phyloP scores from a whole-genome alignment of 805 yeast species.

The Candida qinlingensis region DNA sequence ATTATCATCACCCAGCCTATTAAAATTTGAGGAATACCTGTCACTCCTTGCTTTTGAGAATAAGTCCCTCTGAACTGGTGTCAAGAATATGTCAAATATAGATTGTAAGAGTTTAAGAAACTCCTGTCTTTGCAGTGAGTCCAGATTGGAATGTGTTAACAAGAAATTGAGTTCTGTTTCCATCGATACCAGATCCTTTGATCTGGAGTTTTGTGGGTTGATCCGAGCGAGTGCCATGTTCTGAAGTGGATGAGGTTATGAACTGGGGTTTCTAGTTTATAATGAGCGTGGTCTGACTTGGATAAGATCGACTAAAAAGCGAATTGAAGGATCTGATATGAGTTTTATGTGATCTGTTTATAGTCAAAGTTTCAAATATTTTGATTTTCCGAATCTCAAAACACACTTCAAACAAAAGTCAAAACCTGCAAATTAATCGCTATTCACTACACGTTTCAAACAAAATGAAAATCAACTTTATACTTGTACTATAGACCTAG shows the following conservation, averaged over 20 bases:
- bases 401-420: neutral
- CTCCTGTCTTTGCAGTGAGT: conserved; percentile 15
- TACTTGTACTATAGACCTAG: neutral
- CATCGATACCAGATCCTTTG: conserved; percentile 28
- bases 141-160: conserved; percentile 15
- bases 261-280: neutral
- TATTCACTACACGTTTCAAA: neutral
- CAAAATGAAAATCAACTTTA: neutral
- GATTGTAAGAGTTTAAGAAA: conserved; percentile 18
- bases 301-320: too few species aligned
- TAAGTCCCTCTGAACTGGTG: conserved; percentile 12
- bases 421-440: neutral
- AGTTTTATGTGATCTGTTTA: too few species aligned
- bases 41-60: neutral
- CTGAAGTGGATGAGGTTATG: neutral
- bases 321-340: too few species aligned
- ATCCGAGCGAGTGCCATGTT: neutral
- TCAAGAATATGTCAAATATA: conserved; percentile 25
- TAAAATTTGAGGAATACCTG: neutral
- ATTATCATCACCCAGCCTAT: neutral
- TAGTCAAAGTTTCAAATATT: too few species aligned
- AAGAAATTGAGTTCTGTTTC: conserved; percentile 25
- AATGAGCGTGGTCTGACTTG: too few species aligned
- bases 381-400: neutral
- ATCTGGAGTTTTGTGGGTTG: conserved; percentile 9